A percentile compares a stretch with the other conserved stretches of the same genome.
Evolutionary conservation across 257 asterid genomes (phyloP).

Genomic region (Solanum boliviense): DNA sequence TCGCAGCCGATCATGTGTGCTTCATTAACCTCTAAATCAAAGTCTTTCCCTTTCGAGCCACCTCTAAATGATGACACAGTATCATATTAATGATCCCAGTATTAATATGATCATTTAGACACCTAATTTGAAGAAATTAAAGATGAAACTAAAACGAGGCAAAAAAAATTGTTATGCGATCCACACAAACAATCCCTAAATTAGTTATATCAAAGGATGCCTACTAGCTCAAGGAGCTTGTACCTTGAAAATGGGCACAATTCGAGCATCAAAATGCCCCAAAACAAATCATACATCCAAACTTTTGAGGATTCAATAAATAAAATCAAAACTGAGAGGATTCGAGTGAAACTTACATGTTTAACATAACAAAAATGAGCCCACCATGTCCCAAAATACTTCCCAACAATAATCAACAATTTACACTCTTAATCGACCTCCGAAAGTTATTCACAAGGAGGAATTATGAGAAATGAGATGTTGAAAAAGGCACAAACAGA

Average conservation of each 20-base stretch:
- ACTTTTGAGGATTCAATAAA: background rate
- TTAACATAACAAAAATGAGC: background rate
- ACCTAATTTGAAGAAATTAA: background rate
- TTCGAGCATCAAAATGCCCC: background rate
- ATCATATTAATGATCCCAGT: background rate
- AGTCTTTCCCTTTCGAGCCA: background rate
- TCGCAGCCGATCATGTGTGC: background rate
- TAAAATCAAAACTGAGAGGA: no score
- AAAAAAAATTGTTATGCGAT: no score
- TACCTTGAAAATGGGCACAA: no score
- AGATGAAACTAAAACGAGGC: background rate
- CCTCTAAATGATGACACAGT: background rate
- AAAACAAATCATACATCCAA: background rate
- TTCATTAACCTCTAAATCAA: background rate
- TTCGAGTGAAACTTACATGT: background rate
- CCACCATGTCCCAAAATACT: background rate
- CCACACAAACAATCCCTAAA: background rate
- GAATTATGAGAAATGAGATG: background rate
- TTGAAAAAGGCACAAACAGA: background rate
- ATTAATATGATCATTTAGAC: background rate
- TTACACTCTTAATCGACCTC: background rate
- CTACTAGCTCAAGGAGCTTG: background rate
- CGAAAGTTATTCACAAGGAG: background rate
- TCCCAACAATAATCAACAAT: no score
- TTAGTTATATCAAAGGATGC: background rate